Evolutionary conservation across 208 protist species (phyloP).

Genomic region (Leptomonas seymouri): DNA sequence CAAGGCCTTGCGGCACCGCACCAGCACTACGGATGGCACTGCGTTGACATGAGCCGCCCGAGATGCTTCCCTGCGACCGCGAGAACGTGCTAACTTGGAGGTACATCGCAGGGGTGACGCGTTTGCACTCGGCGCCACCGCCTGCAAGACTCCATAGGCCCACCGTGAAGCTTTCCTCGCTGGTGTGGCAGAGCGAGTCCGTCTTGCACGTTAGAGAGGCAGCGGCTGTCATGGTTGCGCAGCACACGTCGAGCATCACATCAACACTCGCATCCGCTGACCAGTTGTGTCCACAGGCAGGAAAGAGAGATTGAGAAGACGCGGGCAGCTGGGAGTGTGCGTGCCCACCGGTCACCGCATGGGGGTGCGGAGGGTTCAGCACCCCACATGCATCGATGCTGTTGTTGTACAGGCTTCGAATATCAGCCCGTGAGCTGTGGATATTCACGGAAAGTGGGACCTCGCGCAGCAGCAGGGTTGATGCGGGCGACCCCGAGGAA

Average conservation of each 20-base stretch:
- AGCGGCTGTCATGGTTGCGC: background rate
- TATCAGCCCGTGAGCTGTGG: too few species aligned
- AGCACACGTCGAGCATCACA: constrained; percentile 15
- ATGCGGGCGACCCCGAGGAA: constrained; percentile 10
- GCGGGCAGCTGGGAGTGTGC: background rate
- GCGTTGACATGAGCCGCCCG: background rate
- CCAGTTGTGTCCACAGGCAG: constrained; percentile 10
- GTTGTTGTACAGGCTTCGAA: background rate
- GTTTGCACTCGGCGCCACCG: background rate
- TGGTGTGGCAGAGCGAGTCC: constrained; percentile 9
- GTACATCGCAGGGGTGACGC: constrained; percentile 2
- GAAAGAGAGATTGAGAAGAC: background rate
- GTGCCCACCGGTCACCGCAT: background rate
- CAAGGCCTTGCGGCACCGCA: background rate
- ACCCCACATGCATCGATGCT: background rate
- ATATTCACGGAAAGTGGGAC: background rate
- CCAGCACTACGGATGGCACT: background rate
- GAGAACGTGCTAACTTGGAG: constrained; percentile 15
- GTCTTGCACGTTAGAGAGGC: constrained; percentile 1
- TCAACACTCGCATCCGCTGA: constrained; percentile 19
- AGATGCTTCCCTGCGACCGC: background rate
- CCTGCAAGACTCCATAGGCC: background rate
- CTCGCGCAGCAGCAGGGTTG: background rate
- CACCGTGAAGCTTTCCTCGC: constrained; percentile 17
- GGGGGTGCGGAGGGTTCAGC: background rate